Conservation (phyloP, 495 filamentous ascomycete genomes). For the Xylaria acuta region DNA sequence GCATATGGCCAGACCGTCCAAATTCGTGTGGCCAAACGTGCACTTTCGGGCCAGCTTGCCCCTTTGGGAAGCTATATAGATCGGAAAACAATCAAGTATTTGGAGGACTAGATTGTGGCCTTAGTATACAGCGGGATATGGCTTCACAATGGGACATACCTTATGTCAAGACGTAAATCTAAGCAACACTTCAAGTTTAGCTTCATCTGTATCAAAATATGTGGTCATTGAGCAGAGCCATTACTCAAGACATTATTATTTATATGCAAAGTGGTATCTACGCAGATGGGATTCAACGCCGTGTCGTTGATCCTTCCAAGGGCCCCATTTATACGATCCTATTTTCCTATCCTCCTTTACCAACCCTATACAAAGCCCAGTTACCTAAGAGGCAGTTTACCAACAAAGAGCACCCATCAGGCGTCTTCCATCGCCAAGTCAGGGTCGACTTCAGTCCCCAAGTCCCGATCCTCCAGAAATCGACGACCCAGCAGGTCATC, state of each 20-base stretch:
- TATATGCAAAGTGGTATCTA: conserved; percentile 12
- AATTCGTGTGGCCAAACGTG: too few relatives aligned
- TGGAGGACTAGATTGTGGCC: neutral
- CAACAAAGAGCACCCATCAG: conserved; percentile 19
- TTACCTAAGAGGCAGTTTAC: neutral
- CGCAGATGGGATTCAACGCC: conserved; percentile 1
- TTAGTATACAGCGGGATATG: neutral
- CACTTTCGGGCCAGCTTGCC: too few relatives aligned
- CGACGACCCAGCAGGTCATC: conserved; percentile 67
- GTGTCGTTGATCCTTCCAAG: neutral
- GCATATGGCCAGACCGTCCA: neutral
- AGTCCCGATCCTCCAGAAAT: conserved; percentile 83
- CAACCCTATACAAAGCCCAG: conserved; percentile 6
- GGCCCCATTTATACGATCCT: neutral
- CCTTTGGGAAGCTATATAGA: too few relatives aligned
- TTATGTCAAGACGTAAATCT: neutral
- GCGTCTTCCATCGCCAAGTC: conserved; percentile 48
- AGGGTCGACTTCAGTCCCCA: conserved; percentile 79
- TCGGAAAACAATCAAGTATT: neutral
- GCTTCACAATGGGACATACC: neutral
- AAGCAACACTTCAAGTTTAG: neutral
- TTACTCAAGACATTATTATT: neutral
- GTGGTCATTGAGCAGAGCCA: neutral
- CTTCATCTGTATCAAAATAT: neutral
- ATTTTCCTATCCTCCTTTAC: neutral